phyloP scores from a whole-genome alignment of 2,329 filamentous ascomycete genomes.

The Xylaria sp. region DNA sequence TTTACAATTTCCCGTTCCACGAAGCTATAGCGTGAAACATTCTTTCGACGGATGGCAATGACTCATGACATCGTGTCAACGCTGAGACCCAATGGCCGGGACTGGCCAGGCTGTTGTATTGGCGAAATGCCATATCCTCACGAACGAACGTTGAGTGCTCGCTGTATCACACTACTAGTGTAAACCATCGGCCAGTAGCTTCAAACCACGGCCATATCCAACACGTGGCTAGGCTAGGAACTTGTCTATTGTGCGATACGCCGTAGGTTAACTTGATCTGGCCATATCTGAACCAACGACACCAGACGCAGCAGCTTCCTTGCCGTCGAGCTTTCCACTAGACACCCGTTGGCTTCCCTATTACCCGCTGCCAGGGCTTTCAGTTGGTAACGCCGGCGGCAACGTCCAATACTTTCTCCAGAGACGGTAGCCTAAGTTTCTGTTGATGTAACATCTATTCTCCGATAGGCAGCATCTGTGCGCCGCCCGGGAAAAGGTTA shows the following conservation, averaged over 20 bases:
- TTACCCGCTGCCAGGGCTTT: slow-evolving; percentile 57
- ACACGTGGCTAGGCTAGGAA: slow-evolving; percentile 23
- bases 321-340: slow-evolving; percentile 55
- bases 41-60: slow-evolving; percentile 25
- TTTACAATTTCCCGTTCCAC: background rate
- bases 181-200: background rate
- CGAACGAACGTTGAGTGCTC: background rate
- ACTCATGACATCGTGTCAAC: slow-evolving; percentile 30
- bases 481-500: slow-evolving; percentile 53
- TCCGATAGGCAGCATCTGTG: slow-evolving; percentile 39
- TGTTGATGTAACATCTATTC: slow-evolving; percentile 55
- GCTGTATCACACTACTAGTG: background rate
- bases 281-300: slow-evolving; percentile 55
- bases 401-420: slow-evolving; percentile 52
- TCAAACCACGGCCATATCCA: slow-evolving; percentile 9
- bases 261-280: slow-evolving; percentile 33
- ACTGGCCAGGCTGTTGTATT: too few species aligned
- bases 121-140: background rate
- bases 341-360: slow-evolving; percentile 53
- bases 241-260: background rate
- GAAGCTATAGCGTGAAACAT: background rate
- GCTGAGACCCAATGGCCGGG: slow-evolving; percentile 8
- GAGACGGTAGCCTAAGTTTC: slow-evolving; percentile 57
- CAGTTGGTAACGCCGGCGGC: slow-evolving; percentile 54
- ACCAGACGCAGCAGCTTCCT: slow-evolving; percentile 35